phyloP scores from a whole-genome alignment of 352 stramenopile species.

The Globisporangium splendens region DNA sequence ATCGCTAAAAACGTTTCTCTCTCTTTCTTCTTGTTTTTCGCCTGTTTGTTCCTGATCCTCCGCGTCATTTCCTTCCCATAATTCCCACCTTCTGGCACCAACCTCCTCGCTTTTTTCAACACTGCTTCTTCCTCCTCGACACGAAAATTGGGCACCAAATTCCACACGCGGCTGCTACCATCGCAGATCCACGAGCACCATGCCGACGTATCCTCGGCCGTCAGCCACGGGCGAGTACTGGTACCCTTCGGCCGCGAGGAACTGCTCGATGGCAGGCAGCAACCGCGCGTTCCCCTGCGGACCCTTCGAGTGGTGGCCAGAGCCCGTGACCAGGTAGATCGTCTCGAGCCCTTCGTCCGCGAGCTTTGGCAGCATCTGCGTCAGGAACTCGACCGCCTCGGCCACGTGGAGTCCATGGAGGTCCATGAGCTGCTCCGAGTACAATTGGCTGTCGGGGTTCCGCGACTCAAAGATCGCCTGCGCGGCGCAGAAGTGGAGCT shows the following conservation, averaged over 20 bases:
- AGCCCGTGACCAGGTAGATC: constrained; percentile 81
- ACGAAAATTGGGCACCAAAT: constrained; percentile 1
- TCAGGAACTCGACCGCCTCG: constrained; percentile 75
- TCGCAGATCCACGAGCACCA: constrained; percentile 78
- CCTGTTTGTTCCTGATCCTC: constrained; percentile 4
- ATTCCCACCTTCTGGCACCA: background rate
- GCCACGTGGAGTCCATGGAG: constrained; percentile 79
- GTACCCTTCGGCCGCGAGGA: constrained; percentile 70
- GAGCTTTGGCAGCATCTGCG: constrained; percentile 67
- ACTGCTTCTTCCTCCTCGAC: background rate
- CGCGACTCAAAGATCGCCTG: constrained; percentile 76
- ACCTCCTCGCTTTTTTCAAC: constrained; percentile 8
- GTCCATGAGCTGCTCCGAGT: constrained; percentile 78
- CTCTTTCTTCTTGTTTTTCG: too few species aligned
- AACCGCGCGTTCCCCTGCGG: constrained; percentile 59
- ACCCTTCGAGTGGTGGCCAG: constrained; percentile 80
- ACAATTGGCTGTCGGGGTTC: constrained; percentile 73
- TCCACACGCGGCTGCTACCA: constrained; percentile 41
- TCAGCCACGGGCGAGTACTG: constrained; percentile 69
- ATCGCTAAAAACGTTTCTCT: too few species aligned
- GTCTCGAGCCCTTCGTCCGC: constrained; percentile 64
- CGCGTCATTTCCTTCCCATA: constrained; percentile 11
- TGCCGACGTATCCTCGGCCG: constrained; percentile 71
- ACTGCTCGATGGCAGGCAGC: constrained; percentile 77
- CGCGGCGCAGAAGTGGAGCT: constrained; percentile 69